Base-by-base conservation (phyloP, 495 filamentous ascomycete genomes). In the Friedmanniomyces simplex region DNA sequence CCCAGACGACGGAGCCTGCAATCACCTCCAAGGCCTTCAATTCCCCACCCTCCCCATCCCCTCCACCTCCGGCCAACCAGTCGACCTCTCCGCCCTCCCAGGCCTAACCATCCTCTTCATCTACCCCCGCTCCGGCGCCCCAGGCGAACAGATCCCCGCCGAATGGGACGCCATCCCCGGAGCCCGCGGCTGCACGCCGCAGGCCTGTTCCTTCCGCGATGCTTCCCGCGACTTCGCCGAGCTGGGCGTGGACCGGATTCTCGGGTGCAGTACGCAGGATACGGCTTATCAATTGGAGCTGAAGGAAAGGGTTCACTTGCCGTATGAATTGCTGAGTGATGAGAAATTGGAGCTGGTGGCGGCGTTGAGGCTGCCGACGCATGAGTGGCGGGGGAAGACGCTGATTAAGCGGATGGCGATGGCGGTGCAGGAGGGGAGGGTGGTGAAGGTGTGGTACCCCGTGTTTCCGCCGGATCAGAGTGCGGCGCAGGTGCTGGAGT, bases 191-290 rank as follows among this genome's bases (percentile, higher is more conserved):
- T 69, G 66, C 55, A 68, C 67, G 18, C 67, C 67, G 7, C 67
- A 69, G 55, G 67, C 67, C 18, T 69, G 67, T 45, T 61, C 54
- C 0, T 69, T 68, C 50, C 60, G 67, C n/a, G 67, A 69, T 45
- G 55, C 57, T 21, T 43, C 63, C 16, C 25, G 22, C 7, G 45
- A 56, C 11, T 50, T 66, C 25, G 12, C 26, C 6, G 36, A 47
- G 26, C 50, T 54, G 11, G 66, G 66, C 13, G 63, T 68, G 20
- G 41, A 39, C 18, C 43, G 50, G 22, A 49, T 68, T 25, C 66
- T 59, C 45, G 61, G 66, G 11, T 16, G 59, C 41, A 64, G 57
- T 24, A 68, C 66, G 20, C 66, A 66, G 48, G 53, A 59, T 43
- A 64, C 63, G 22, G 34, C 18, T 37, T 66, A 68, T 52, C 67